Evolutionary conservation across 768 basidiomycete species (phyloP), one percentile per base, ranked within the genome.

Genomic region (Hygrophorus pudorinus): DNA sequence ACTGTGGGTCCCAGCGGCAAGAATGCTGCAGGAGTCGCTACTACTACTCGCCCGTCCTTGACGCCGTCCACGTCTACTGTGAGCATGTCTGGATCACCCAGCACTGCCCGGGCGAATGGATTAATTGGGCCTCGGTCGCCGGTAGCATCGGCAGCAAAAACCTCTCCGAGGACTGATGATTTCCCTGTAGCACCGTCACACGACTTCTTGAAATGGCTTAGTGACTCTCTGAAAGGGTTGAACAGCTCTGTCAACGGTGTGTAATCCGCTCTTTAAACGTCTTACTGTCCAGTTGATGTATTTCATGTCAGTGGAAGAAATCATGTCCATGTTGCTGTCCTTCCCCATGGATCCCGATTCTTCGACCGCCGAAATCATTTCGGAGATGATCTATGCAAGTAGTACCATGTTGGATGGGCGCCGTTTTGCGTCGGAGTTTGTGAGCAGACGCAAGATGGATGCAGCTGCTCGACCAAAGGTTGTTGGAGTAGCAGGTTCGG

Each of bases 321-420:
- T 98, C 58, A 81, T 90, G 56, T 82, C 86, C 37, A 94, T 98
- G 90, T 68, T 99, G 17, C 75, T 99, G 18, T 81, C 86, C 1
- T 98, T 99, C 71, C 87, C 94, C 2, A 63, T 97, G 41, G 92
- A 98, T 51, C 87, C 85, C 14, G 87, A 85, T 53, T 66, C 77
- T 53, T 79, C 77, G 12, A 89, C 85, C 0, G 65, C 79, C 35
- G 96, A 99, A 64, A 82, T 96, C 58, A 98, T 99, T 51, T 86
- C 88, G 17, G 96, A 98, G 59, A 73, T 86, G 34, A 92, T 98
- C 48, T 99, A 98, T 57, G 81, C 85, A 42, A 92, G 86, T 57
- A 94, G 90, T 51, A 87, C 91, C 16, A 98, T 88, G 2, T 76
- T 99, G 41, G 92, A 98, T 56, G 96, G 96, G 4, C 75, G 93